Percentiles rank a stretch among this genome's conserved stretches.
phyloP scores from a whole-genome alignment of 2,329 filamentous ascomycete genomes.

The Fusarium guadeloupense region DNA sequence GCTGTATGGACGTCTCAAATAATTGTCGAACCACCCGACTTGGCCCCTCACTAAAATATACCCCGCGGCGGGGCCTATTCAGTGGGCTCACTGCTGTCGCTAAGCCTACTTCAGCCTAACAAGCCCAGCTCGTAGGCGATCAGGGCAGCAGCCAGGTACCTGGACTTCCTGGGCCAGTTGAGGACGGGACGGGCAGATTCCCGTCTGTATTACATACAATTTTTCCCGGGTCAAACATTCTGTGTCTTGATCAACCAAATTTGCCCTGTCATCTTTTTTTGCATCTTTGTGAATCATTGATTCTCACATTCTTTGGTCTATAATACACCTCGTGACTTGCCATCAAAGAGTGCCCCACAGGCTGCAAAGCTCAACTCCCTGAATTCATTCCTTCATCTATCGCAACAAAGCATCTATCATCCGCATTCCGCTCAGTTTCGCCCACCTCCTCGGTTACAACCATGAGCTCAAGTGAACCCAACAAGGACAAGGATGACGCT shows the following conservation, averaged over 20 bases:
- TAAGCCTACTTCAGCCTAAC: slow-evolving; percentile 9
- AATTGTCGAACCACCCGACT: too few species aligned
- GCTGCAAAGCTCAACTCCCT: neutral
- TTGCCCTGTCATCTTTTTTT: neutral
- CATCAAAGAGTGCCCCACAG: neutral
- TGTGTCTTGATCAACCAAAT: neutral
- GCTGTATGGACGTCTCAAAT: too few species aligned
- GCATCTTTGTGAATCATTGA: too few species aligned
- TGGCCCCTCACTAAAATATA: slow-evolving; percentile 9
- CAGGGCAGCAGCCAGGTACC: neutral
- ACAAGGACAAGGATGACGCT: neutral
- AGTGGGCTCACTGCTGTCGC: neutral
- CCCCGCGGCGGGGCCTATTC: slow-evolving; percentile 24
- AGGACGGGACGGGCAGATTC: neutral
- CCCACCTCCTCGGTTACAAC: neutral
- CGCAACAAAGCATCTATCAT: neutral
- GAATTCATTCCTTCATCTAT: neutral
- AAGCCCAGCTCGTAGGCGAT: too few species aligned
- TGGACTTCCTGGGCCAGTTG: slow-evolving; percentile 8
- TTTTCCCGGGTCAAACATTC: neutral
- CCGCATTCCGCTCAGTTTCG: neutral
- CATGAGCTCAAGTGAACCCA: slow-evolving; percentile 11
- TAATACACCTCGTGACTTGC: neutral
- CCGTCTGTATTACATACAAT: too few species aligned
- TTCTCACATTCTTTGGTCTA: neutral